Evolutionary conservation across 2,329 filamentous ascomycete species (phyloP), one percentile per base, ranked within the genome.

Genomic region (Cladosporium phlei): DNA sequence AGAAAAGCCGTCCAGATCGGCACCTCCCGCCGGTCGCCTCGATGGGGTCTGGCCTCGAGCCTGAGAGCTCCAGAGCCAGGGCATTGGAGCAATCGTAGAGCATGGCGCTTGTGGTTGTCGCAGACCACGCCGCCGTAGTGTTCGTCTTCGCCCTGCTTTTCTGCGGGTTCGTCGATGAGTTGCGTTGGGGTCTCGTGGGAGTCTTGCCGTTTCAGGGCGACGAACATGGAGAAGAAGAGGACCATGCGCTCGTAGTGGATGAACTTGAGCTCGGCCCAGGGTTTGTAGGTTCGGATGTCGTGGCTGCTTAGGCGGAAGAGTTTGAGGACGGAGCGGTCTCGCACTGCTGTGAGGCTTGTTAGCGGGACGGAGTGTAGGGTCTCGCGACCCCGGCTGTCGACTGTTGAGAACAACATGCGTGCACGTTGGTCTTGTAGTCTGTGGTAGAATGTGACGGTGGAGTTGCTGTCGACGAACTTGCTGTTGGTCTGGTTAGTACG

Each of bases 1-100:
- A 79, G 67, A 50, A 79, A 79, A 0, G 75, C 75, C 2, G 78
- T 83, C 79, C 79, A 83, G 47, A 82, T 74, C 0, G 79, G 79
- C 2, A 76, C 73, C 14, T 69, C 67, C 52, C 73, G 71, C 62
- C 75, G 69, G 1, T 70, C 68, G 1, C 79, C 78, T 21, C 71
- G 66, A 21, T 72, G 67, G 25, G 79, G 65, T 0, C 75, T 75
- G 14, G 76, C 75, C 56, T 82, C 77, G 20, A 82, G 67, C 11
- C 79, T 68, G 1, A 82, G 66, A 3, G 72, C 72, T 10, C 72
- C 70, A 2, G 75, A 76, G 19, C 70, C 64, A n/a, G 55, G 62
- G 48, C 82, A 78, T 33, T 66, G 63, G 56, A 72, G 78, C 12
- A 83, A 63, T 11, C 77, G 74, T 43, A 82, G 65, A 1, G 72